Evolutionary conservation across 495 filamentous ascomycete species (phyloP), one percentile per base, ranked within the genome.

Genomic region (Xylaria cubensis): DNA sequence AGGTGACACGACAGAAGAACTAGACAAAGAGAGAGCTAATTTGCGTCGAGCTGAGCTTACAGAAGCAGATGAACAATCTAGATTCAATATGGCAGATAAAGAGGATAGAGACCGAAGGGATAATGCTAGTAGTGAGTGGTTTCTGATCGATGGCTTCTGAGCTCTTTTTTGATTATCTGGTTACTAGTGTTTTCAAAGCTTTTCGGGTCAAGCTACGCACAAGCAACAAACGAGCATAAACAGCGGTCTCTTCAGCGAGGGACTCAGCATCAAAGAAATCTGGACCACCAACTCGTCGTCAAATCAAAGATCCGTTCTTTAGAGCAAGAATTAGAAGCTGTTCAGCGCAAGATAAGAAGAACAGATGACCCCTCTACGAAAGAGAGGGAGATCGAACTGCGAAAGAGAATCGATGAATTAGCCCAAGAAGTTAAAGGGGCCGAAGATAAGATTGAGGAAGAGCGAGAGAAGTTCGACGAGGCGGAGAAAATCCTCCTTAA

Each of bases 211-310:
- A 53, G 50, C n/a, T 53, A 53, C 21, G 50, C 50, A 26, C n/a
- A 53, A 21, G 50, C 50, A 26, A 21, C 50, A 26, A 53, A 53
- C n/a, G 19, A n/a, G 8, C 50, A 53, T 21, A 53, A n/a, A 2
- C 50, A 53, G 21, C 50, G 50, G n/a, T 21, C 50, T 53, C 50
- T 21, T 2, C 19, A 53, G 19, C 50, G 50, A 53, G 21, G 50
- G 1, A 2, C 9, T 9, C 50, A 53, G 0, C 50, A 53, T 26
- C 50, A 53, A 26, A 53, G 26, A 19, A 53, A 21, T 19, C 19
- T 53, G n/a, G 50, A 53, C 50, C n/a, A 53, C 21, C 50, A 53
- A 53, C 50, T 53, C n/a, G 50, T 53, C 21, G 50, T n/a, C 50
- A 53, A 53, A 53, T 53, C 50, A n/a, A 53, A 53, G 50, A 53